phyloP scores from a whole-genome alignment of 306 rosid species.

The Vigna angularis region DNA sequence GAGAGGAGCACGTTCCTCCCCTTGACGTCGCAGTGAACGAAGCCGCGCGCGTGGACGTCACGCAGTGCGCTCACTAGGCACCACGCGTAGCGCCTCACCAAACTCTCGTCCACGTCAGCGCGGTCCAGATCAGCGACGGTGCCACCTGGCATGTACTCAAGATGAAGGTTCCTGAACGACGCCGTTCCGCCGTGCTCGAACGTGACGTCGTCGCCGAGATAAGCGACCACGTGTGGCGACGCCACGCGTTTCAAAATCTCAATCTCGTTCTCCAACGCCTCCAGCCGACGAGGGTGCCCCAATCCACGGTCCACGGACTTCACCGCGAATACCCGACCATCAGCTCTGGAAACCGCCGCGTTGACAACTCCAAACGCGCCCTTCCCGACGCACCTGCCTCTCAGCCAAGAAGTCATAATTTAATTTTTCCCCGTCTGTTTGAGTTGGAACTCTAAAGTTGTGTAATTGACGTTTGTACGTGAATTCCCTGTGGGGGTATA shows the following conservation, averaged over 20 bases:
- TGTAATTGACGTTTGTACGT: constrained; percentile 21
- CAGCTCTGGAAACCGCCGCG: constrained; percentile 56
- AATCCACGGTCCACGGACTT: constrained; percentile 68
- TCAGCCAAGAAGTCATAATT: constrained; percentile 66
- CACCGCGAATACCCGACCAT: constrained; percentile 71
- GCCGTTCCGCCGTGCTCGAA: constrained; percentile 44
- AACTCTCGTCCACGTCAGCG: constrained; percentile 62
- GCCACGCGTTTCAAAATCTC: constrained; percentile 55
- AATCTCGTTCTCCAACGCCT: constrained; percentile 81
- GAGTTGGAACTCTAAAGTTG: neutral
- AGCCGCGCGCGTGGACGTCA: constrained; percentile 61
- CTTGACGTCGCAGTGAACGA: constrained; percentile 90
- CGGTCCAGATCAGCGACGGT: constrained; percentile 54
- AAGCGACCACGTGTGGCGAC: constrained; percentile 68
- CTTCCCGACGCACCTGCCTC: constrained; percentile 73
- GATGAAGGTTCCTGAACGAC: constrained; percentile 68
- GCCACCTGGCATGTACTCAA: constrained; percentile 91
- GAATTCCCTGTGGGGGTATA: constrained; percentile 49
- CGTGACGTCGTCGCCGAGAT: constrained; percentile 70
- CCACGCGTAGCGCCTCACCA: constrained; percentile 61
- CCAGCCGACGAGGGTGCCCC: constrained; percentile 47
- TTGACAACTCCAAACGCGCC: constrained; percentile 78
- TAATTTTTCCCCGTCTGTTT: neutral
- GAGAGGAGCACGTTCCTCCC: constrained; percentile 74
- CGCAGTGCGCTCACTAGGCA: constrained; percentile 71